Conservation (phyloP, 805 yeast genomes). For the Schwanniomyces occidentalis region DNA sequence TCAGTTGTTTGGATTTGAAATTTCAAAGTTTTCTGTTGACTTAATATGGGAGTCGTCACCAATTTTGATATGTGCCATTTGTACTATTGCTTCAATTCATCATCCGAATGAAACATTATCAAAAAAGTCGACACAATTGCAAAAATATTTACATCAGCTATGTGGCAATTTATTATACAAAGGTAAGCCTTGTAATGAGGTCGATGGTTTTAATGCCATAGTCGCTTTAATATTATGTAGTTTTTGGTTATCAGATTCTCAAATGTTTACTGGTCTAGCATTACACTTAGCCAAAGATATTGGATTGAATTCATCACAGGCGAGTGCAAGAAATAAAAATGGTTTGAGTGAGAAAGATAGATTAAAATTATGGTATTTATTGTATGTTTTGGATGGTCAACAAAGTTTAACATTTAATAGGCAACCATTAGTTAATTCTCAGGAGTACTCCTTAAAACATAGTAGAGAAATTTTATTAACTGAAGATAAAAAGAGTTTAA, state of each 20-base stretch:
- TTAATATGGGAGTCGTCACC: slow-evolving; percentile 57
- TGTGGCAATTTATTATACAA: slow-evolving; percentile 35
- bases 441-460: slow-evolving; percentile 45
- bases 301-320: slow-evolving; percentile 39
- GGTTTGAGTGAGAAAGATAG: slow-evolving; percentile 38
- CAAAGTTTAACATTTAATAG: slow-evolving; percentile 62
- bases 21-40: slow-evolving; percentile 49
- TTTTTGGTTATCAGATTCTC: slow-evolving; percentile 66
- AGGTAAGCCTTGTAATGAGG: slow-evolving; percentile 42
- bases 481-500: slow-evolving; percentile 8
- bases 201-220: slow-evolving; percentile 59
- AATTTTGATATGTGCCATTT: slow-evolving; percentile 56
- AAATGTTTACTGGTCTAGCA: slow-evolving; percentile 66
- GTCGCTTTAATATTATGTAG: slow-evolving; percentile 65
- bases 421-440: slow-evolving; percentile 52
- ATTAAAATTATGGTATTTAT: slow-evolving; percentile 63
- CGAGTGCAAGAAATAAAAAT: slow-evolving; percentile 8
- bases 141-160: slow-evolving; percentile 30
- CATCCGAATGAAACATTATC: slow-evolving; percentile 43
- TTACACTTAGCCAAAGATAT: slow-evolving; percentile 62
- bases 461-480: slow-evolving; percentile 40
- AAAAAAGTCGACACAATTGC: slow-evolving; percentile 26
- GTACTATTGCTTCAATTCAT: slow-evolving; percentile 63
- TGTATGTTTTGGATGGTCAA: slow-evolving; percentile 67
- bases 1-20: slow-evolving; percentile 65